Evolutionary conservation across 441 rosid genomes (phyloP), one percentile per base, ranked within the genome.

Genomic region (Geranium incanum): DNA sequence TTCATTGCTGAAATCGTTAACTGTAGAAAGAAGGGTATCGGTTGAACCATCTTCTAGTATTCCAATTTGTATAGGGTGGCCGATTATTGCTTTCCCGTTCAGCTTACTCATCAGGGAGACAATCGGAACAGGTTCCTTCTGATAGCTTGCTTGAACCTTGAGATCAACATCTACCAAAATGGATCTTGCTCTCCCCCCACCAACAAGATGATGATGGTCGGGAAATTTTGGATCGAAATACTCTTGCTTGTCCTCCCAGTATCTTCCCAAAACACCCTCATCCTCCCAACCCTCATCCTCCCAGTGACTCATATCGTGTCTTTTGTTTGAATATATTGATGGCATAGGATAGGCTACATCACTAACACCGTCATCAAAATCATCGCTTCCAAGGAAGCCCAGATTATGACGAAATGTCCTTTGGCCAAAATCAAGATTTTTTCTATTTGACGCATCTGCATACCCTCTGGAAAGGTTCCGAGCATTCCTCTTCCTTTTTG

Each of bases 41-140:
- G 93, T 81, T 38, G 89, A 88, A 70, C 97, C 94, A 68, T 92
- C 94, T 75, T 86, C 87, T 64, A 92, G 68, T 65, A 85, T 80
- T 83, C 90, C 91, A 45, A 89, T 82, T 74, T 84, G 90, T 72
- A 92, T 83, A 0, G 92, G 93, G 81, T 92, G 98, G 64, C 99
- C 99, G 70, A 92, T 87, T 73, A 95, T 87, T 67, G 99, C 95
- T 81, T 86, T 84, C 71, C 98, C 93, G 71, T 87, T 83, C 52
- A 88, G 72, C 81, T 87, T 92, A 86, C 99, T 92, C 81, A 81
- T 82, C 77, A 86, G 83, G 36, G 99, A 90, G 71, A 90, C 87
- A 70, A 95, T 85, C 5, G 99, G 99, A 52, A 88, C 97, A 59
- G 78, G 89, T 72, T 85, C 89, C 78, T 84, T 92, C 75, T 70